Base-by-base conservation (phyloP, 306 rosid genomes). In the Casuarina glauca region DNA sequence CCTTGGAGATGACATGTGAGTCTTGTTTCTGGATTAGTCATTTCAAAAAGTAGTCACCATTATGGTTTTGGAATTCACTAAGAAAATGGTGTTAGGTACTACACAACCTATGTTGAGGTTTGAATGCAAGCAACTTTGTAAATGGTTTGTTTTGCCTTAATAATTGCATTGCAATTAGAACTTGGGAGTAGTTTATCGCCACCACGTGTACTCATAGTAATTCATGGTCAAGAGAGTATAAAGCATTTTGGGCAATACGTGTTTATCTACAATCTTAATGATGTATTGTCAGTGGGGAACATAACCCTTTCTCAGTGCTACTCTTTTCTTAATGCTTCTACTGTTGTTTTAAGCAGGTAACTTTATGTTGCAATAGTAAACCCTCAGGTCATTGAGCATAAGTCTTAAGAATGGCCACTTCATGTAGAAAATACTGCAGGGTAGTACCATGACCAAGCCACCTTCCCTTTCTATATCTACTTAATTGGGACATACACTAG, bases 1-100 rank as follows among this genome's bases (percentile, higher is more conserved):
- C 75, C 98, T 94, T 86, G 98, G 97, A 74, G 98, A 94, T 86
- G 97, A 94, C 89, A 94, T 94, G 98, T 94, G 78, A 84, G 92
- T 84, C 17, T 1, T 3, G 2, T 73, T 2, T 66, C 17, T 16
- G 32, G 35, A 44, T 15, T 36, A 15, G n/a, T 52, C 36, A 26
- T 38, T 41, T 6, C 64, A 61, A 6, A 66, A 41, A 41, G 8
- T 2, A 26, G 32, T 26, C 32, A 26, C 32, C 32, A 26, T 26
- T 26, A 45, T 57, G 19, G 19, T 32, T 13, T 36, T 57, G 36
- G 20, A 57, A 57, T 57, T 57, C 19, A 57, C 10, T 20, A 57
- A 57, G 63, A 57, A 57, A 57, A 57, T 8, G 63, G 36, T 57
- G 5, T 57, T 57, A 13, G 63, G 63, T 20, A 9, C n/a, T 26